Evolutionary conservation across 345 rosid species (phyloP).

Genomic region (Eucalyptus pauciflora): DNA sequence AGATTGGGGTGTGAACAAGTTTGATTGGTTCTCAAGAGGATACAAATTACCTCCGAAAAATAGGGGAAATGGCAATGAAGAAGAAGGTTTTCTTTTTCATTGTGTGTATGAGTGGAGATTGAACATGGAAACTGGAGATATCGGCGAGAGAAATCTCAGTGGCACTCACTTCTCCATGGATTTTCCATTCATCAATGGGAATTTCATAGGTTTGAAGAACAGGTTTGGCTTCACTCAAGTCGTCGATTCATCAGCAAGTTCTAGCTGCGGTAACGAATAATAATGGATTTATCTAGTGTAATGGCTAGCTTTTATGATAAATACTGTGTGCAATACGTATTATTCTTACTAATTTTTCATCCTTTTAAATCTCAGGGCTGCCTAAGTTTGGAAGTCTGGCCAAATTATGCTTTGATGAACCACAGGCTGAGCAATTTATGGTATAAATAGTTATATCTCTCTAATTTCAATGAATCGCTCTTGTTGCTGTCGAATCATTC

Average conservation of each 20-base stretch:
- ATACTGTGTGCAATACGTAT: neutral
- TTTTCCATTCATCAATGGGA: constrained; percentile 28
- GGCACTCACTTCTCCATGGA: constrained; percentile 24
- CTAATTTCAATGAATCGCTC: neutral
- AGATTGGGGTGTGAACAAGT: constrained; percentile 8
- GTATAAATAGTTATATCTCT: neutral
- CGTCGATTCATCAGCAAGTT: constrained; percentile 19
- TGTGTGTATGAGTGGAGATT: constrained; percentile 31
- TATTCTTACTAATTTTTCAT: neutral
- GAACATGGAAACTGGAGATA: constrained; percentile 27
- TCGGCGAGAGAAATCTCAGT: constrained; percentile 15
- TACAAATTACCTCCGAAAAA: neutral
- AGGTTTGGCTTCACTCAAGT: constrained; percentile 28
- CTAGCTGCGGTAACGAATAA: constrained; percentile 9
- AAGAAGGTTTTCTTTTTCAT: constrained; percentile 1
- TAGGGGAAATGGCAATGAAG: neutral
- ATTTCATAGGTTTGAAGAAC: constrained; percentile 15
- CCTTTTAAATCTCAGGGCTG: constrained; percentile 4
- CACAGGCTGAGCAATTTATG: neutral
- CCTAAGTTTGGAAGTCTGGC: constrained; percentile 30
- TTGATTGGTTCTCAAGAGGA: constrained; percentile 14
- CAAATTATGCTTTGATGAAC: constrained; percentile 33
- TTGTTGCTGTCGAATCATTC: neutral
- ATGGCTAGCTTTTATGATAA: neutral
- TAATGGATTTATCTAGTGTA: neutral